A percentile compares a stretch with the other conserved stretches of the same genome.
phyloP scores from a whole-genome alignment of 2,329 filamentous ascomycete genomes.

The Septoria petroselini region DNA sequence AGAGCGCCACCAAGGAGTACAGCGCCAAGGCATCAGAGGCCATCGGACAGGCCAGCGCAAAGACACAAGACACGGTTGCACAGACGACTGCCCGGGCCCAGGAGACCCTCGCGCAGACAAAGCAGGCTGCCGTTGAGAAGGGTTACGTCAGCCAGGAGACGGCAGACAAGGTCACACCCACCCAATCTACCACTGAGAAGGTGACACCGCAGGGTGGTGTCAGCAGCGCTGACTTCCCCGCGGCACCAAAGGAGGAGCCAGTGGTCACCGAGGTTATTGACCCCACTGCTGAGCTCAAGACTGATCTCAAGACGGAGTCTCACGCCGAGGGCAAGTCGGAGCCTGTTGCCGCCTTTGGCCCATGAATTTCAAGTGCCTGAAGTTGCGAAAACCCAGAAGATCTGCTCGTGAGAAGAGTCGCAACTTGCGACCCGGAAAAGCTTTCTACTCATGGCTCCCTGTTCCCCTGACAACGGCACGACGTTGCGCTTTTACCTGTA shows the following conservation, averaged over 20 bases:
- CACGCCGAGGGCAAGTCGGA: constrained; percentile 2
- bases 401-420: not conserved
- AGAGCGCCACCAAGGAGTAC: constrained; percentile 60
- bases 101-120: constrained; percentile 49
- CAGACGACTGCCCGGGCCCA: constrained; percentile 61
- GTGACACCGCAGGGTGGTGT: constrained; percentile 22
- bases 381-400: not conserved
- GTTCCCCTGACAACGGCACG: constrained; percentile 2
- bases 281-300: constrained; percentile 16
- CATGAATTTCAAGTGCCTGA: not conserved
- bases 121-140: constrained; percentile 39
- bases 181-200: constrained; percentile 32
- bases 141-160: constrained; percentile 38
- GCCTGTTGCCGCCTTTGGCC: constrained; percentile 5
- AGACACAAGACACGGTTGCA: constrained; percentile 57
- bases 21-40: constrained; percentile 58
- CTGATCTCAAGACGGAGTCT: constrained; percentile 11
- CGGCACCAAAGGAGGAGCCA: constrained; percentile 27
- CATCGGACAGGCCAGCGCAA: constrained; percentile 55
- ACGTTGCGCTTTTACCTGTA: constrained; percentile 1
- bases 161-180: constrained; percentile 31
- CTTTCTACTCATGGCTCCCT: not conserved
- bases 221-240: constrained; percentile 25
- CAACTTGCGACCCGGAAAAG: not conserved
- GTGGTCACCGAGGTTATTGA: constrained; percentile 20